Evolutionary conservation across 192 early-diverging fungal species (phyloP).

Genomic region (Rhizoclosmatium sp.): DNA sequence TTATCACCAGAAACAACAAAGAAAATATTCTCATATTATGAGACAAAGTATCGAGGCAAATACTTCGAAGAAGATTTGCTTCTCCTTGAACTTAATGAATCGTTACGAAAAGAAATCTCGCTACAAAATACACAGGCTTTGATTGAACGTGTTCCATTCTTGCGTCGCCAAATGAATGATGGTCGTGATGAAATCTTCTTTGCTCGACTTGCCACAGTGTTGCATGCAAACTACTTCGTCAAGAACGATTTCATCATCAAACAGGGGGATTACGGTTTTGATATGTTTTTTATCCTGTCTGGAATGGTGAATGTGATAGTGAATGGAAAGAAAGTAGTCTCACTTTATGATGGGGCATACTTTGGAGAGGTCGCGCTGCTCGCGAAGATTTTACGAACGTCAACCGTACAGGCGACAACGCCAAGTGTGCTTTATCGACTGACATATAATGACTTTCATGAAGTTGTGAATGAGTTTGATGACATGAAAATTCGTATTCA

Average conservation of each 20-base stretch:
- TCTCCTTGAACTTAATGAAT: conserved; percentile 35
- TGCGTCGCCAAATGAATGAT: conserved; percentile 33
- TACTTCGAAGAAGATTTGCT: conserved; percentile 44
- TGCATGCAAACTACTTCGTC: conserved; percentile 31
- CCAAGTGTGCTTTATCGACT: background rate
- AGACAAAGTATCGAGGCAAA: conserved; percentile 44
- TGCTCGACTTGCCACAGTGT: conserved; percentile 27
- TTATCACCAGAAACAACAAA: conserved; percentile 7
- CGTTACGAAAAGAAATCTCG: conserved; percentile 43
- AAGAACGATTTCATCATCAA: conserved; percentile 33
- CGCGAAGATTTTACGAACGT: background rate
- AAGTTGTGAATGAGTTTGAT: background rate
- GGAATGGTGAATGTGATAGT: conserved; percentile 36
- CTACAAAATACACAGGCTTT: conserved; percentile 37
- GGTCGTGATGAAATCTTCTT: conserved; percentile 42
- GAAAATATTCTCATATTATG: conserved; percentile 39
- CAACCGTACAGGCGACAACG: background rate
- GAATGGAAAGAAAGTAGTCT: conserved; percentile 17
- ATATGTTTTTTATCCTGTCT: conserved; percentile 47
- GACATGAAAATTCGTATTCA: background rate
- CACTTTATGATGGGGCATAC: conserved; percentile 43
- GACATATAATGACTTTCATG: background rate
- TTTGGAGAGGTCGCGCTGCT: conserved; percentile 35
- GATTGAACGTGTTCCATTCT: conserved; percentile 44
- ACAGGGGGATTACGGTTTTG: conserved; percentile 37